These are phyloP conservation scores for Oropetium thomaeum DNA, from an alignment of 176 grass and related monocot genomes.

Conservation along the genomic window DNA sequence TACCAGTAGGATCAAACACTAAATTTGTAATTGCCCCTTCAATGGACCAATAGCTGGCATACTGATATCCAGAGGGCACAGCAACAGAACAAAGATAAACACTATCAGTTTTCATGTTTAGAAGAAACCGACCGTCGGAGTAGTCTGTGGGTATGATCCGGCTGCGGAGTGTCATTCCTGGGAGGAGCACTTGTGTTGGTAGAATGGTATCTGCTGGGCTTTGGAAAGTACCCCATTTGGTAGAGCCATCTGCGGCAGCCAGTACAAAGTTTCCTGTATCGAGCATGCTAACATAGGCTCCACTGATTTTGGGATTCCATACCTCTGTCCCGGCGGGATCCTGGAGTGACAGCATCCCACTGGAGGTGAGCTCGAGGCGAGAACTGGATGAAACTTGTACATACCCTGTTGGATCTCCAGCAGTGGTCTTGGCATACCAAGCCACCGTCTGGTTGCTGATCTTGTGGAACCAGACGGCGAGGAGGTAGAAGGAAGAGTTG, in stretches of 20 bases:
- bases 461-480: constrained; percentile 55
- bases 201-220: constrained; percentile 53
- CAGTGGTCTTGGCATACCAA: constrained; percentile 41
- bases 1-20: constrained; percentile 44
- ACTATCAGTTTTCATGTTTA: neutral
- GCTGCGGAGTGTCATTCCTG: constrained; percentile 1
- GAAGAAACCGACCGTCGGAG: constrained; percentile 41
- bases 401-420: neutral
- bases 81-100: constrained; percentile 15
- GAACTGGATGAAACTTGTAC: constrained; percentile 13
- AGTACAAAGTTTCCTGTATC: constrained; percentile 51
- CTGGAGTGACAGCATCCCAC: constrained; percentile 24
- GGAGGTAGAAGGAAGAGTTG: constrained; percentile 29
- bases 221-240: constrained; percentile 38
- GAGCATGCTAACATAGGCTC: constrained; percentile 42
- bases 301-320: constrained; percentile 21
- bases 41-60: constrained; percentile 35
- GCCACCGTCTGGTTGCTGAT: constrained; percentile 25
- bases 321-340: constrained; percentile 12
- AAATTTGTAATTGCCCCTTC: constrained; percentile 21
- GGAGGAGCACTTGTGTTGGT: constrained; percentile 25
- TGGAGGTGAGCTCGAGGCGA: constrained; percentile 29
- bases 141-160: constrained; percentile 38
- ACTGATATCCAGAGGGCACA: constrained; percentile 7
- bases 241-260: constrained; percentile 1